Evolutionary conservation across 108 stramenopile genomes (phyloP), one percentile per base, ranked within the genome.

Genomic region (Cylindrotheca fusiformis): DNA sequence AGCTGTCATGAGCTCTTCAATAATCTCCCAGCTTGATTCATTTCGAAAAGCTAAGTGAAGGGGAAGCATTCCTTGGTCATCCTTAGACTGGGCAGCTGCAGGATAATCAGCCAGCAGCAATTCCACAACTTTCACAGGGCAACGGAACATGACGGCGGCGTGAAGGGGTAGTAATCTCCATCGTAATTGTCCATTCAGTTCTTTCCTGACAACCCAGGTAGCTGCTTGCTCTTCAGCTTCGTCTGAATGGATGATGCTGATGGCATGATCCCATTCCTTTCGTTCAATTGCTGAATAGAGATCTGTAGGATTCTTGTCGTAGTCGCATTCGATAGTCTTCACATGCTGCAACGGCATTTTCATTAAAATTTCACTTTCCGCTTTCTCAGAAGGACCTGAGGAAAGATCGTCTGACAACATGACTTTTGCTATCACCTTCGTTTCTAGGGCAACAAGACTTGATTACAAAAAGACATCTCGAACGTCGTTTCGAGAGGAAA

Each of bases 31-130:
- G 31, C 61, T 76, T 22, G 73, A 51, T 24, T 77, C 79, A 45
- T 86, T 81, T 22, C 90, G 90, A 64, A 91, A 86, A 29, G 87
- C 87, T 24, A 91, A 66, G 59, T 91, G 90, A 48, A 91, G 52
- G 2, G 90, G 83, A 31, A 88, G 71, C 90, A 91, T 91, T 24
- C 87, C 87, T 63, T 86, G 90, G 65, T 91, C 90, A 58, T 91
- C 90, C 63, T 87, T 88, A 68, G 68, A 77, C 20, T 79, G 82
- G 8, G 87, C 81, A 2, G 70, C 90, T n/a, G 65, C 58, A 4
- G 87, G 68, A 56, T 78, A 85, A 31, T 79, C 80, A 6, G 17
- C 36, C 45, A 91, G 58, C n/a, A 91, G 73, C 3, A 79, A 64
- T 14, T 69, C 64, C 17, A 91, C 62, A 22, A 84, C 52, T 10